Percentiles rank a stretch among this genome's conserved stretches.
phyloP scores from a whole-genome alignment of 306 rosid species.

The Citrullus colocynthis region DNA sequence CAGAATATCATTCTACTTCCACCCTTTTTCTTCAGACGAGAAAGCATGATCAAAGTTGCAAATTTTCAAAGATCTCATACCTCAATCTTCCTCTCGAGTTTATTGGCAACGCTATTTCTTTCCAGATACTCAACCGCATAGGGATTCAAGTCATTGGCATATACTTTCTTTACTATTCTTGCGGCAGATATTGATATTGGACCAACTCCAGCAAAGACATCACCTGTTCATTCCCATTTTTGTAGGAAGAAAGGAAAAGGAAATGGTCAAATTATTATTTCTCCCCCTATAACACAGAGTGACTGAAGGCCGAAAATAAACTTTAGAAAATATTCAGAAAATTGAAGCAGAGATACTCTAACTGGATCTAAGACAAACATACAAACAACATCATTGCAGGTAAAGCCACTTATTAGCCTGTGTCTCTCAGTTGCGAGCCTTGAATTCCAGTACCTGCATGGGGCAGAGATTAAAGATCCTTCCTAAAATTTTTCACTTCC shows the following conservation, averaged over 20 bases:
- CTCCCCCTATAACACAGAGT: neutral
- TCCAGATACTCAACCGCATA: constrained; percentile 69
- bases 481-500: neutral
- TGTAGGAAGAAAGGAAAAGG: neutral
- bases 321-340: neutral
- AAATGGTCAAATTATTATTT: neutral
- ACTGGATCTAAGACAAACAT: constrained; percentile 22
- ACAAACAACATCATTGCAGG: constrained; percentile 65
- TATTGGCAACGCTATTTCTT: constrained; percentile 74
- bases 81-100: constrained; percentile 77
- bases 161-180: constrained; percentile 69
- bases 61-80: constrained; percentile 21
- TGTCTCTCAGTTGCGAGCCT: constrained; percentile 92
- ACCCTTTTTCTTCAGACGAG: neutral
- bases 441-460: constrained; percentile 84
- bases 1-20: neutral
- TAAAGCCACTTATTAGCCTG: constrained; percentile 62
- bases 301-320: neutral
- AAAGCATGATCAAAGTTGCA: neutral
- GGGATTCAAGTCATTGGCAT: constrained; percentile 89
- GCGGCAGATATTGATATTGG: constrained; percentile 86
- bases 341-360: neutral
- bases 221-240: constrained; percentile 40
- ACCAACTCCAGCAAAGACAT: constrained; percentile 93
- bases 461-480: constrained; percentile 11